Base-by-base conservation (phyloP, 306 rosid genomes). In the Hylodesmum podocarpum region DNA sequence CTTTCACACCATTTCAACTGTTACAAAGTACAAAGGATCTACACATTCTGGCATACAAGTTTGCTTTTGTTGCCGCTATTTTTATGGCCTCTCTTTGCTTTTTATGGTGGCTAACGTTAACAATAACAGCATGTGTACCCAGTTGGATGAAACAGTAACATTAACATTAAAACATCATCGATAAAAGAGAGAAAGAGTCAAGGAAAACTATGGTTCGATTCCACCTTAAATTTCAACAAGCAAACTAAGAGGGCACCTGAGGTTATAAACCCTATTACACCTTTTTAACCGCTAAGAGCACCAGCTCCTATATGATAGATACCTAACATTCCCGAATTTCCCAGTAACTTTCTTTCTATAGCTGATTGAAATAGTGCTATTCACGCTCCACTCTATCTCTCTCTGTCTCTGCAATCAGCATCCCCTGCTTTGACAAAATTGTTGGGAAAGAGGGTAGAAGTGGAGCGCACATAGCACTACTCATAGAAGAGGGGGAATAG, bases 391-490 rank as follows among this genome's bases (percentile, higher is more conserved):
- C 47, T 68, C 33, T 43, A 3, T 28, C 36, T 68, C 59, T 46
- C 24, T n/a, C 59, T 63, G 66, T 53, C 59, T 67, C 67, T 55
- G 54, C 50, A 68, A 53, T 58, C 58, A 34, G 44, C 59, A 69
- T 28, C 76, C 77, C 70, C 25, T 66, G 58, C 36, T 73, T 77
- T 72, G 68, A 34, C 76, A 73, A 70, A 75, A 70, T 72, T 71
- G 70, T 66, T 40, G 57, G 33, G 70, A 69, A 33, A 62, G 81
- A 71, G 63, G 80, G 81, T 63, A 55, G 84, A 87, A 85, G 73
- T 75, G 87, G 93, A 88, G 88, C 82, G 88, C 77, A 80, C 72
- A 66, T 79, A 87, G 85, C 89, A 78, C 84, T 84, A 82, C 72
- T 74, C 33, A 16, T 36, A 65, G 3, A 72, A 34, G 0, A n/a